A percentile compares a stretch with the other conserved stretches of the same genome.
Conservation (phyloP, 1,284 basidiomycete species). For the Spongiforma sp. region DNA sequence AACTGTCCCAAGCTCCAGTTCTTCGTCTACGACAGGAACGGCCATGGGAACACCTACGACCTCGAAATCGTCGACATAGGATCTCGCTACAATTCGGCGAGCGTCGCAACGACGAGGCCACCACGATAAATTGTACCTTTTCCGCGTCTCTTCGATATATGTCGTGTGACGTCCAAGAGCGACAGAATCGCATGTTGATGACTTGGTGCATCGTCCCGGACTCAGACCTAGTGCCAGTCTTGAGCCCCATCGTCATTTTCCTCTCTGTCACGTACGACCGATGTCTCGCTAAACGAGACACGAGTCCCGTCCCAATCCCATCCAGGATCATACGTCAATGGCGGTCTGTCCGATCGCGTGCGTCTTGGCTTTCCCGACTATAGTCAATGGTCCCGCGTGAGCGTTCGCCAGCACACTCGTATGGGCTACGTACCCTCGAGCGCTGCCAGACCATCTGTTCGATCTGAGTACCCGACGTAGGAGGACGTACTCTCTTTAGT, state of each 20-base stretch:
- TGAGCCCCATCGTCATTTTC: neutral
- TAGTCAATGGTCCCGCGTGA: conserved; percentile 9
- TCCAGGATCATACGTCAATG: conserved; percentile 22
- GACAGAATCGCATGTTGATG: conserved; percentile 18
- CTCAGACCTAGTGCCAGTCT: neutral
- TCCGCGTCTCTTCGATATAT: neutral
- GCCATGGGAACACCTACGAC: conserved; percentile 23
- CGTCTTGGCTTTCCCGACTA: conserved; percentile 28
- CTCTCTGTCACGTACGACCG: neutral
- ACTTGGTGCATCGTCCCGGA: conserved; percentile 13
- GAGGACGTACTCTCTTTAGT: conserved; percentile 19
- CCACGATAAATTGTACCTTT: conserved; percentile 22
- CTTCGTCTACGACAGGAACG: conserved; percentile 20
- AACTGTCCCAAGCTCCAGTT: conserved; percentile 9
- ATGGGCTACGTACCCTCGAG: conserved; percentile 16
- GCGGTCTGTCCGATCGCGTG: conserved; percentile 15
- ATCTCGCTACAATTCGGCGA: conserved; percentile 13
- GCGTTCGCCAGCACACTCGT: neutral
- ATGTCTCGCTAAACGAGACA: conserved; percentile 6
- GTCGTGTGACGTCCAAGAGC: conserved; percentile 25
- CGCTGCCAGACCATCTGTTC: conserved; percentile 17
- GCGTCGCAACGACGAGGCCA: neutral
- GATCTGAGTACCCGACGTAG: conserved; percentile 13
- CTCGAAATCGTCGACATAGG: conserved; percentile 26
- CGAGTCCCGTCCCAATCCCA: conserved; percentile 32